These are phyloP conservation scores for Talaromyces pinophilus DNA, from an alignment of 2,329 filamentous ascomycete species.

Conservation along the genomic window DNA sequence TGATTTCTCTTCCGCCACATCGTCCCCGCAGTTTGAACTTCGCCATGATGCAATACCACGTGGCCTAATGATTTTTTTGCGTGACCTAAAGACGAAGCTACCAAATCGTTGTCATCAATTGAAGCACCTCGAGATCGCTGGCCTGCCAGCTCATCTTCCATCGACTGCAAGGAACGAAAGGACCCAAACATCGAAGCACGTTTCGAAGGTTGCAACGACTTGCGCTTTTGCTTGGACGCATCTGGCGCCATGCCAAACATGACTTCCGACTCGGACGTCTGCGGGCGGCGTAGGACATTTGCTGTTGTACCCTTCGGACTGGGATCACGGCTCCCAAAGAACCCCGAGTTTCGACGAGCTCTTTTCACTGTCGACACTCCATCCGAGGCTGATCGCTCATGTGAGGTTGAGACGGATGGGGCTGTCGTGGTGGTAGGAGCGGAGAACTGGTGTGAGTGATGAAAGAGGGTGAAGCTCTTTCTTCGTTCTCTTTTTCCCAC, in stretches of 20 bases:
- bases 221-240: conserved; percentile 40
- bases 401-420: conserved; percentile 23
- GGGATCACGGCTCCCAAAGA: conserved; percentile 37
- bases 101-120: conserved; percentile 49
- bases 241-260: conserved; percentile 33
- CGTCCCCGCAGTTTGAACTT: conserved; percentile 68
- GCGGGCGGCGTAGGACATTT: conserved; percentile 30
- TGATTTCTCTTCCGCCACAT: conserved; percentile 73
- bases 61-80: conserved; percentile 43
- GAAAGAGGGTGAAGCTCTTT: conserved; percentile 38
- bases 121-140: conserved; percentile 53
- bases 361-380: conserved; percentile 38
- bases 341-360: conserved; percentile 41
- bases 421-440: conserved; percentile 25
- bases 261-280: conserved; percentile 33
- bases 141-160: conserved; percentile 54
- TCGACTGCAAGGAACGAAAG: conserved; percentile 54
- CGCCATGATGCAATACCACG: conserved; percentile 65
- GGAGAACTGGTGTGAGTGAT: conserved; percentile 25
- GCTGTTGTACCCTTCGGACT: conserved; percentile 27
- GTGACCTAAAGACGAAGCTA: conserved; percentile 19
- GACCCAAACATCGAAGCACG: conserved; percentile 62
- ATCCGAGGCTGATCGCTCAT: conserved; percentile 42
- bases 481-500: conserved; percentile 31
- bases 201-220: conserved; percentile 47